These are phyloP conservation scores for Colletotrichum liaoningense DNA, from an alignment of 2,329 filamentous ascomycete species.

Conservation along the genomic window DNA sequence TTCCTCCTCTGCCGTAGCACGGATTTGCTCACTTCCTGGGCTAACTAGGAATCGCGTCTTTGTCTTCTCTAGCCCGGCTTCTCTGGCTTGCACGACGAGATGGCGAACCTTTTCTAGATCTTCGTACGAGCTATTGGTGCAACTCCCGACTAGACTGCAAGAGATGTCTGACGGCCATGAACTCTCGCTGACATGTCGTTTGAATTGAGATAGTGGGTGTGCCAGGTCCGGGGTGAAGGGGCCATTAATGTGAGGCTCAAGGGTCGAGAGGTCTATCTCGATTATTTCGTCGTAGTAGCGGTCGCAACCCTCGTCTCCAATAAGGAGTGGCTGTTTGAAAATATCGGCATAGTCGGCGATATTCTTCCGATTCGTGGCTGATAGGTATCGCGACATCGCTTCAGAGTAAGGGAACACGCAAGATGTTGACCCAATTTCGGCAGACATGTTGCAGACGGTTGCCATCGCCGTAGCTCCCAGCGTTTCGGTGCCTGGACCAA, in stretches of 20 bases:
- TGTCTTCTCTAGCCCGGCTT: slow-evolving; percentile 42
- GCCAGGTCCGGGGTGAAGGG: slow-evolving; percentile 49
- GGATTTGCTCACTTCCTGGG: slow-evolving; percentile 48
- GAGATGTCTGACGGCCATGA: slow-evolving; percentile 45
- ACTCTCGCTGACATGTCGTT: slow-evolving; percentile 40
- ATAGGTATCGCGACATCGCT: slow-evolving; percentile 46
- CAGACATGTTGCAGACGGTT: slow-evolving; percentile 51
- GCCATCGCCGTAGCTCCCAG: slow-evolving; percentile 50
- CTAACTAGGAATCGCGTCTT: slow-evolving; percentile 46
- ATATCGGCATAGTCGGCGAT: slow-evolving; percentile 40
- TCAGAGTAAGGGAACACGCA: slow-evolving; percentile 50
- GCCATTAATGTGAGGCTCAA: slow-evolving; percentile 50
- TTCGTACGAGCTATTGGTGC: slow-evolving; percentile 51
- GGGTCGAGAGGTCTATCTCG: slow-evolving; percentile 46
- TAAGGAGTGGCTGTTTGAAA: slow-evolving; percentile 41
- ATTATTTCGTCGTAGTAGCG: slow-evolving; percentile 47
- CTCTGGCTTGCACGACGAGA: slow-evolving; percentile 44
- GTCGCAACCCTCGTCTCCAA: slow-evolving; percentile 44
- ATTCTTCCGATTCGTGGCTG: slow-evolving; percentile 41
- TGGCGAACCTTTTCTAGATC: slow-evolving; percentile 45
- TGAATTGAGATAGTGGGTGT: slow-evolving; percentile 45
- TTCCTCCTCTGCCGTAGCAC: slow-evolving; percentile 44
- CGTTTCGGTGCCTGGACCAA: slow-evolving; percentile 45
- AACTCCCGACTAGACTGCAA: slow-evolving; percentile 46
- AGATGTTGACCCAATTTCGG: slow-evolving; percentile 50